Base-by-base conservation (phyloP, 1,284 basidiomycete species). In the Cutaneotrichosporon sp. region DNA sequence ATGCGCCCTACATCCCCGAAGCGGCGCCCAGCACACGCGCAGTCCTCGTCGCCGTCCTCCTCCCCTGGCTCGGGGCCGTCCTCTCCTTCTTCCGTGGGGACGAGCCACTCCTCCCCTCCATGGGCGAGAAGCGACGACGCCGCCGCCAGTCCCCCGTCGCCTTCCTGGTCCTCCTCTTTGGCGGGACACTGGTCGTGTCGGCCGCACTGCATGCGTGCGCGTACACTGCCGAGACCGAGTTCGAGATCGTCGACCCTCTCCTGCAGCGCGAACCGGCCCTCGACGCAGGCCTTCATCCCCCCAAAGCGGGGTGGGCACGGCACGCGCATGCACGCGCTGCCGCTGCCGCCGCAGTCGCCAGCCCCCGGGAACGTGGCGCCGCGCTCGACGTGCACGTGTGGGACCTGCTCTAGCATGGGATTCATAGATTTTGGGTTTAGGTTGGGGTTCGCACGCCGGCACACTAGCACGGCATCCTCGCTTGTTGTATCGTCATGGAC, bases 1-100 rank as follows among this genome's bases (percentile, higher is more conserved):
- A 52, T n/a, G 50, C 29, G 31, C 29, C n/a, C 11, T 53, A 53
- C 51, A 38, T 53, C 16, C 51, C 34, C 47, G 47, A 29, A 27
- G 27, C 25, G 16, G 1, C 22, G 18, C 31, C 33, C 33, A 52
- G 2, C 2, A 22, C 13, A 11, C 9, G 45, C 34, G 31, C 22
- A 20, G 20, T 24, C 34, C 18, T 38, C 31, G 33, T 31, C 5
- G 50, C 31, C 18, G 33, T 52, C n/a, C 33, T 53, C 34, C 33
- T 38, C 22, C 24, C 51, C 10, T 24, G 3, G 20, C 22, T 53
- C 24, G 20, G 10, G 20, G 20, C n/a, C 33, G 6, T 13, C 9
- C 25, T 8, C 14, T 27, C 4, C 46, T 24, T 18, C 5, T 14
- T 13, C 22, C 8, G 5, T 3, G 11, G 10, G 5, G 29, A 31